Base-by-base conservation (phyloP, 2,329 filamentous ascomycete species). In the Arthroderma uncinatum region DNA sequence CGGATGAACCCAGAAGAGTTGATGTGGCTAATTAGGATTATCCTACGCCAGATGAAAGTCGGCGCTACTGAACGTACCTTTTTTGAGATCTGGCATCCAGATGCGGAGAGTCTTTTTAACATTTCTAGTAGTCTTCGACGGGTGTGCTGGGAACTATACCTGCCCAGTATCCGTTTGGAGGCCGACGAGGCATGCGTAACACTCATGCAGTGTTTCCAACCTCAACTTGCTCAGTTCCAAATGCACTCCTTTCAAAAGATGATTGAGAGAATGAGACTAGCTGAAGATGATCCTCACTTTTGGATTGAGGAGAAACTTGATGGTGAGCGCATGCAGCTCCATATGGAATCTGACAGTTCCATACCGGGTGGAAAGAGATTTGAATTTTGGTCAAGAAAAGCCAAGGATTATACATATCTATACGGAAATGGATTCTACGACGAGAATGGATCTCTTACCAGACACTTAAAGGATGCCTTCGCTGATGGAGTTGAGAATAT, bases 271-370 rank as follows among this genome's bases (percentile, higher is more conserved):
- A 81, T 85, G 71, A 80, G 82, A 1, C 77, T 80, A 0, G 85
- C 82, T 0, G 80, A 85, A 23, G 83, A 88, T 0, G 84, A 94
- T 55, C 76, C 79, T 0, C 82, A 86, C 7, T 98, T 94, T 67
- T 97, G 91, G 90, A 93, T 97, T 52, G 93, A 98, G 70, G 93
- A 98, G 73, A 98, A 98, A 71, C 77, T 98, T 7, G 93, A 98
- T 64, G 93, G 93, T 1, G 93, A 98, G 72, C 82, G 93, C 25
- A 96, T 98, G 85, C 93, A 98, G 70, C 79, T 98, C 68, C 93
- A 98, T 70, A 91, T 97, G 86, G 72, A 82, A 10, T 78, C 86
- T 58, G 89, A 96, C 62, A 74, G 82, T 2, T 72, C 71, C 0
- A 74, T 83, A 0, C 79, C 82, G 0, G 89, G 90, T 0, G 88